Evolutionary conservation across 1,284 basidiomycete species (phyloP).

Genomic region (Ceratobasidium theobromae): DNA sequence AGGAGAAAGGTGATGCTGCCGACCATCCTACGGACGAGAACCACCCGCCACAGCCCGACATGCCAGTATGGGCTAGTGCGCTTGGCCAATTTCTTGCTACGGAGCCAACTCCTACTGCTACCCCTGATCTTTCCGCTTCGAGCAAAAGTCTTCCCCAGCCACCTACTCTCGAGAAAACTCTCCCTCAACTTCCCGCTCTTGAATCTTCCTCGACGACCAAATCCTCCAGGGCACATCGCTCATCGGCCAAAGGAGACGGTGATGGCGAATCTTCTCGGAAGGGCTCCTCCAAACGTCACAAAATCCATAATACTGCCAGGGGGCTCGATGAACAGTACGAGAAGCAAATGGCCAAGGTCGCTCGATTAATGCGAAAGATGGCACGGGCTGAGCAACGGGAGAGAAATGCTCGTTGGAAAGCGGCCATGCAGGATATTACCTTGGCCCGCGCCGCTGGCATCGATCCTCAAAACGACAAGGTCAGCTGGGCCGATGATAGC

Average conservation of each 20-base stretch:
- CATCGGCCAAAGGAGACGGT: neutral
- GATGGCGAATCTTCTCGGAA: neutral
- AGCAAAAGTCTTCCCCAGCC: neutral
- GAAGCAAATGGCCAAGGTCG: conserved; percentile 28
- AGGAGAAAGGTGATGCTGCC: conserved; percentile 6
- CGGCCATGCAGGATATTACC: conserved; percentile 21
- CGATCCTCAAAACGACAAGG: conserved; percentile 19
- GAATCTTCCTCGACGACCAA: neutral
- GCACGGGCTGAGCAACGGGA: conserved; percentile 21
- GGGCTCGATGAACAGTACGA: conserved; percentile 16
- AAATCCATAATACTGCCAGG: neutral
- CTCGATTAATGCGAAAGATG: conserved; percentile 24
- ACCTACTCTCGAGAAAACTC: neutral
- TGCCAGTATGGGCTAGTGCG: too few species aligned
- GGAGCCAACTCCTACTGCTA: neutral
- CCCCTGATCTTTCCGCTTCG: neutral
- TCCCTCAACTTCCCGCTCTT: neutral
- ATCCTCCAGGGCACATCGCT: neutral
- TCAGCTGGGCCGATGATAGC: conserved; percentile 22
- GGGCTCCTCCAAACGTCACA: conserved; percentile 4
- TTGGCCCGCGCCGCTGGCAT: conserved; percentile 13
- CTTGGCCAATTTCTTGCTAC: too few species aligned
- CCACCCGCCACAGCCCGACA: neutral
- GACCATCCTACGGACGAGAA: neutral
- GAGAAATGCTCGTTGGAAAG: conserved; percentile 27